These are phyloP conservation scores for Leccinum uliginosum DNA, from an alignment of 768 basidiomycete species.

Conservation along the genomic window DNA sequence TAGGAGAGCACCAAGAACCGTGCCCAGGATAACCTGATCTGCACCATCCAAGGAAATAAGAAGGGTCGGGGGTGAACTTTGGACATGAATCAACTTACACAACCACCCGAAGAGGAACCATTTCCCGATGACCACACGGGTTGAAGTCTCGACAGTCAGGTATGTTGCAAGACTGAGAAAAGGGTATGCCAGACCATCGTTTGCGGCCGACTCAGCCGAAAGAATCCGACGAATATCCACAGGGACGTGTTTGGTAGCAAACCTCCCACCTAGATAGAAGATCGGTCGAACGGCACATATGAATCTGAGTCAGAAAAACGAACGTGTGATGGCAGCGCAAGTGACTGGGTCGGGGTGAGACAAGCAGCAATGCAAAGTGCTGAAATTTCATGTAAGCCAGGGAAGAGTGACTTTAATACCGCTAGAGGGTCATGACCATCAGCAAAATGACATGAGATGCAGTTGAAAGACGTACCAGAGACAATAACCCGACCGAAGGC, in stretches of 20 bases:
- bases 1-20: conserved; percentile 56
- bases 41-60: conserved; percentile 1
- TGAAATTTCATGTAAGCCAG: conserved; percentile 63
- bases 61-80: not conserved
- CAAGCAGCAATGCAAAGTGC: conserved; percentile 86
- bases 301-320: conserved; percentile 12
- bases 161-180: conserved; percentile 87
- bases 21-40: conserved; percentile 83
- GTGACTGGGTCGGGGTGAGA: conserved; percentile 93
- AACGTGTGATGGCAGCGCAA: conserved; percentile 76
- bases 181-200: conserved; percentile 94
- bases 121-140: conserved; percentile 61
- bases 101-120: conserved; percentile 88
- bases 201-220: conserved; percentile 88
- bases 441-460: not conserved
- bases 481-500: conserved; percentile 79
- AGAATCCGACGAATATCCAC: conserved; percentile 73
- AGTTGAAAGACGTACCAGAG: conserved; percentile 42
- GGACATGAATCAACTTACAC: conserved; percentile 34
- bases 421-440: conserved; percentile 33
- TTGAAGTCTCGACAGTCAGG: conserved; percentile 66
- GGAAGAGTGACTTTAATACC: conserved; percentile 69
- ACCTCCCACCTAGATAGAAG: conserved; percentile 55
- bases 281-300: not conserved
- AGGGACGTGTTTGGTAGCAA: conserved; percentile 66